Evolutionary conservation across 192 early-diverging fungal species (phyloP).

Genomic region (Podila epicladia): DNA sequence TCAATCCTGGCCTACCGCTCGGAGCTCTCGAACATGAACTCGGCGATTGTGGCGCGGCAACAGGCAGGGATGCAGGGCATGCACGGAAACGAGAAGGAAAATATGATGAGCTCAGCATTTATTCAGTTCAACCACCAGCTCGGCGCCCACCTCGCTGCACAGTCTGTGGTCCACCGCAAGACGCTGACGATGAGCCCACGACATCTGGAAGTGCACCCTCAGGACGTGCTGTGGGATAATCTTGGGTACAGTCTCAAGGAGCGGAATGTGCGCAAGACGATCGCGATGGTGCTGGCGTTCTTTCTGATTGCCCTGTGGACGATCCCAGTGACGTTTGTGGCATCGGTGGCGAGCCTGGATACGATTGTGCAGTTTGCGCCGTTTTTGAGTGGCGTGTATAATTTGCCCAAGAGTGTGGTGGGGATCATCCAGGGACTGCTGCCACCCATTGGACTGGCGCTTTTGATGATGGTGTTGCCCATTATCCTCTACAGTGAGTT

Average conservation of each 20-base stretch:
- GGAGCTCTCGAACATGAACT: constrained; percentile 52
- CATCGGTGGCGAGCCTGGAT: constrained; percentile 63
- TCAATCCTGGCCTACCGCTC: constrained; percentile 55
- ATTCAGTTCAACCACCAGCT: constrained; percentile 79
- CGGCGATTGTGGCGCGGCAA: constrained; percentile 50
- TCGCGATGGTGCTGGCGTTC: constrained; percentile 62
- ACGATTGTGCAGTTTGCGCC: constrained; percentile 61
- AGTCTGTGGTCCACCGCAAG: constrained; percentile 64
- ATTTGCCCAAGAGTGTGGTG: constrained; percentile 51
- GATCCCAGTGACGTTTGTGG: constrained; percentile 70
- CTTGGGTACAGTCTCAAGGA: constrained; percentile 60
- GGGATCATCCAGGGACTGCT: constrained; percentile 78
- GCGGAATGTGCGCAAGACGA: constrained; percentile 61
- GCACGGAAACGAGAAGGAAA: constrained; percentile 22
- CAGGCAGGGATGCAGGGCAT: constrained; percentile 27
- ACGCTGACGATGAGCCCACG: constrained; percentile 71
- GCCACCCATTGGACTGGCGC: constrained; percentile 73
- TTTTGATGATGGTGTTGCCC: constrained; percentile 76
- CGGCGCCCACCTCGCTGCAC: constrained; percentile 79
- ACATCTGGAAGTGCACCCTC: constrained; percentile 68
- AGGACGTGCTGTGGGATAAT: constrained; percentile 83
- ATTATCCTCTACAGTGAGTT: constrained; percentile 66
- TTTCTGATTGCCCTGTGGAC: constrained; percentile 76
- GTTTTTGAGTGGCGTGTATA: constrained; percentile 57
- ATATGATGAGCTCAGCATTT: constrained; percentile 70